A percentile compares a stretch with the other conserved stretches of the same genome.
These are phyloP conservation scores for Lasiodiplodia gonubiensis DNA, from an alignment of 2,329 filamentous ascomycete genomes.

Conservation along the genomic window DNA sequence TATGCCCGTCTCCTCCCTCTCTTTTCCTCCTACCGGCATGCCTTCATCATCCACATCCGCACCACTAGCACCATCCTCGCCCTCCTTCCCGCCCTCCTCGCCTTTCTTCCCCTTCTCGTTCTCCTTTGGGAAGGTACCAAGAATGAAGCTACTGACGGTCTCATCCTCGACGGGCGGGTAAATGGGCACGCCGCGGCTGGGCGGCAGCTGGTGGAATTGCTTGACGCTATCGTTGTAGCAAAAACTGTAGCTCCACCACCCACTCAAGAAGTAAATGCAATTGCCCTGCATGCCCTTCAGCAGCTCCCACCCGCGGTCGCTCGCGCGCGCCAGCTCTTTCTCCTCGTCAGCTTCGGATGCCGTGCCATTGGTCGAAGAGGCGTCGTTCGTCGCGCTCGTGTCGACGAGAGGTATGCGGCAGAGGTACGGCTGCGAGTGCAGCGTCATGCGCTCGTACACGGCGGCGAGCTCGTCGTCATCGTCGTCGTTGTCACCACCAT, in stretches of 20 bases:
- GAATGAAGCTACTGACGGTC: constrained; percentile 73
- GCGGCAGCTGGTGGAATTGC: constrained; percentile 85
- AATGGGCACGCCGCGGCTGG: constrained; percentile 67
- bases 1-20: constrained; percentile 38
- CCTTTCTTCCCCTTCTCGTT: constrained; percentile 32
- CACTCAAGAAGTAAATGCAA: constrained; percentile 83
- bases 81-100: constrained; percentile 35
- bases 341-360: constrained; percentile 74
- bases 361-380: constrained; percentile 55
- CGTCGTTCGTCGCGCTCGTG: constrained; percentile 47
- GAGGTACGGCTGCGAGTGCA: constrained; percentile 75
- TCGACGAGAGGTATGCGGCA: constrained; percentile 80
- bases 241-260: constrained; percentile 97
- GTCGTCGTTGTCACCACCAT: constrained; percentile 30
- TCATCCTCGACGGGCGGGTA: constrained; percentile 80
- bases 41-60: constrained; percentile 30
- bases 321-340: constrained; percentile 78
- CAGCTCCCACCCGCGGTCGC: constrained; percentile 78
- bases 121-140: constrained; percentile 66
- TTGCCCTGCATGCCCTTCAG: constrained; percentile 76
- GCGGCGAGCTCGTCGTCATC: constrained; percentile 38
- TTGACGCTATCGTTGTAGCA: constrained; percentile 87
- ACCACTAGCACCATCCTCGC: constrained; percentile 27
- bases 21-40: neutral
- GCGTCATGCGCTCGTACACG: constrained; percentile 75